A percentile compares a stretch with the other conserved stretches of the same genome.
Conservation (phyloP, 345 rosid species). For the Psidium guajava region DNA sequence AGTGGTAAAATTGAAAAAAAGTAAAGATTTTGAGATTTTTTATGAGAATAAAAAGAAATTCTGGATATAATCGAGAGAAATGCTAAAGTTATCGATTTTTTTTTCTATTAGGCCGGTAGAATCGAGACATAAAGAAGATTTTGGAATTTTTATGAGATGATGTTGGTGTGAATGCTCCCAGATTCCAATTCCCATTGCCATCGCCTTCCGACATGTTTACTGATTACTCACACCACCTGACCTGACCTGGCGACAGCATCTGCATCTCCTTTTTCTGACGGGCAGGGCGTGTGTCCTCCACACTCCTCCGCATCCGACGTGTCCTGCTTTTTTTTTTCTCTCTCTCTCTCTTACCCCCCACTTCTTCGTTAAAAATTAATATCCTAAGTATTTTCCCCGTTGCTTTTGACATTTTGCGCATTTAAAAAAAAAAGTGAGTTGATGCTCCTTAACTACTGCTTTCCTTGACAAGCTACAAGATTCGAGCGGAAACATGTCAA, state of each 20-base stretch:
- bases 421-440: neutral
- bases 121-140: too few relatives aligned
- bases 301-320: neutral
- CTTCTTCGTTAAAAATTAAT: neutral
- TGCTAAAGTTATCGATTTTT: too few relatives aligned
- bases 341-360: neutral
- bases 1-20: too few relatives aligned
- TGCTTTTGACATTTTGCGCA: neutral
- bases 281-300: constrained; percentile 2
- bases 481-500: neutral
- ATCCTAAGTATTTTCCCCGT: neutral
- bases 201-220: neutral
- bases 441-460: neutral
- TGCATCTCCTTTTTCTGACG: neutral
- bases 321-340: neutral
- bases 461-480: neutral
- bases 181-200: neutral
- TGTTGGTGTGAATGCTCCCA: neutral
- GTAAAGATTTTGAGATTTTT: too few relatives aligned
- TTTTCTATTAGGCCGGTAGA: too few relatives aligned
- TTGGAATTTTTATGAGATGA: too few relatives aligned
- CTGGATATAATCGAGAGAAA: too few relatives aligned
- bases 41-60: too few relatives aligned
- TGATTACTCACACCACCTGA: neutral
- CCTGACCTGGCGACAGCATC: neutral